These are phyloP conservation scores for Grifola frondosa DNA, from an alignment of 1,284 basidiomycete genomes.

Conservation along the genomic window DNA sequence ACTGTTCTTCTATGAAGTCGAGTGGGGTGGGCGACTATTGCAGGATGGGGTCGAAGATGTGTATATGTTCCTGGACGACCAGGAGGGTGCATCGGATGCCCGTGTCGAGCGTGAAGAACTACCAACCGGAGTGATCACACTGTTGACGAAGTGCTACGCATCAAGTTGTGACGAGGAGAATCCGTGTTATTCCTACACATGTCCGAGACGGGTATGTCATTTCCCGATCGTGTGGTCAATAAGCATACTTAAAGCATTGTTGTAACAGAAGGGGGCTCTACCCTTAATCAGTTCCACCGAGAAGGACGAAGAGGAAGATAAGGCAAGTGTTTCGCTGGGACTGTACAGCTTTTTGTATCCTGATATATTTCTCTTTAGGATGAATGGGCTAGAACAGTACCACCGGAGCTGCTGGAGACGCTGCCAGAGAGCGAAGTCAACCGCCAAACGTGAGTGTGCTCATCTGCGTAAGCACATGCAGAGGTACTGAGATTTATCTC, in stretches of 20 bases:
- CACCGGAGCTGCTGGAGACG: constrained; percentile 62
- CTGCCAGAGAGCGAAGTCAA: constrained; percentile 79
- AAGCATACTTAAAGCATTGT: too few species aligned
- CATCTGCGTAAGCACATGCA: not conserved
- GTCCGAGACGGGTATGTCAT: constrained; percentile 58
- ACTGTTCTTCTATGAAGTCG: constrained; percentile 96
- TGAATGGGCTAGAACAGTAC: constrained; percentile 78
- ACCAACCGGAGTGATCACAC: constrained; percentile 81
- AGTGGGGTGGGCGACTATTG: constrained; percentile 85
- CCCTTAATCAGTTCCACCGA: constrained; percentile 24
- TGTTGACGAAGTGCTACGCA: constrained; percentile 82
- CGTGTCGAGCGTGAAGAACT: constrained; percentile 71
- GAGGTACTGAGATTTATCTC: not conserved
- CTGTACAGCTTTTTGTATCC: not conserved
- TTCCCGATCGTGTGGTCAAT: not conserved
- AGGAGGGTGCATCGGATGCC: constrained; percentile 61
- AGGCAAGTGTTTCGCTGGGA: constrained; percentile 17
- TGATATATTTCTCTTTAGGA: constrained; percentile 32
- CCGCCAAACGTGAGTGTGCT: constrained; percentile 68
- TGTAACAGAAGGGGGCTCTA: constrained; percentile 25
- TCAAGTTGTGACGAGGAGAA: constrained; percentile 74
- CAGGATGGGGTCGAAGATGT: constrained; percentile 94
- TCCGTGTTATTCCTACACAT: constrained; percentile 72
- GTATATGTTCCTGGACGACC: constrained; percentile 93
- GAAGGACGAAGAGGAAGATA: constrained; percentile 28